phyloP scores from a whole-genome alignment of 371 early-diverging fungal species.

The Mortierella sp. region DNA sequence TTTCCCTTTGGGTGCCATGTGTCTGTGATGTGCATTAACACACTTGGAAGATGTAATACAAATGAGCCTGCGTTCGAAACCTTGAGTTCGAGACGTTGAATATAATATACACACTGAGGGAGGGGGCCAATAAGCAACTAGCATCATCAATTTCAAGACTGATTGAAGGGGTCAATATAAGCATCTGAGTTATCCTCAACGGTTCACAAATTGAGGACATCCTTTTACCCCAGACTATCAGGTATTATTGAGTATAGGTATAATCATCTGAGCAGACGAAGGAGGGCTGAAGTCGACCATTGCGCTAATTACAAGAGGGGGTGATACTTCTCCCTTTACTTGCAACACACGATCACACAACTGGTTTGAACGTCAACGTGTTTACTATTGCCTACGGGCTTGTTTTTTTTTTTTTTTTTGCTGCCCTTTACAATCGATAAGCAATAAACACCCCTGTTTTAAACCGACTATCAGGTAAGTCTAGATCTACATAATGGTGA shows the following conservation, averaged over 20 bases:
- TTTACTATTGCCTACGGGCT: background rate
- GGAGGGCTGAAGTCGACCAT: too few relatives aligned
- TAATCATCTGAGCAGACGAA: too few relatives aligned
- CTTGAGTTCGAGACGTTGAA: too few relatives aligned
- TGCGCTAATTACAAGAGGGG: too few relatives aligned
- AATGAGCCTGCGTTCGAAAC: background rate
- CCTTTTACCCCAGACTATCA: too few relatives aligned
- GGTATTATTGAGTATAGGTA: too few relatives aligned
- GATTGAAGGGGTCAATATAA: too few relatives aligned
- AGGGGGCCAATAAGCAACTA: background rate
- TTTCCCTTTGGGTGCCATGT: background rate
- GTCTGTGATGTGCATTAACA: conserved; percentile 2
- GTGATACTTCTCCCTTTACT: too few relatives aligned
- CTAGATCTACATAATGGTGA: background rate
- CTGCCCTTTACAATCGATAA: background rate
- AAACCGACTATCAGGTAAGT: background rate
- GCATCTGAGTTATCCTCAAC: too few relatives aligned
- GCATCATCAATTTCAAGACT: too few relatives aligned
- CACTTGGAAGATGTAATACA: background rate
- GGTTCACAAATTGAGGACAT: too few relatives aligned
- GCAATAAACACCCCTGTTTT: background rate
- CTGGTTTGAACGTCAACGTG: background rate
- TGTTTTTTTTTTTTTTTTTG: background rate
- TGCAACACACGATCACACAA: too few relatives aligned
- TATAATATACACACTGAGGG: background rate